phyloP scores from a whole-genome alignment of 768 basidiomycete genomes.

The Cyclocybe cylindracea region DNA sequence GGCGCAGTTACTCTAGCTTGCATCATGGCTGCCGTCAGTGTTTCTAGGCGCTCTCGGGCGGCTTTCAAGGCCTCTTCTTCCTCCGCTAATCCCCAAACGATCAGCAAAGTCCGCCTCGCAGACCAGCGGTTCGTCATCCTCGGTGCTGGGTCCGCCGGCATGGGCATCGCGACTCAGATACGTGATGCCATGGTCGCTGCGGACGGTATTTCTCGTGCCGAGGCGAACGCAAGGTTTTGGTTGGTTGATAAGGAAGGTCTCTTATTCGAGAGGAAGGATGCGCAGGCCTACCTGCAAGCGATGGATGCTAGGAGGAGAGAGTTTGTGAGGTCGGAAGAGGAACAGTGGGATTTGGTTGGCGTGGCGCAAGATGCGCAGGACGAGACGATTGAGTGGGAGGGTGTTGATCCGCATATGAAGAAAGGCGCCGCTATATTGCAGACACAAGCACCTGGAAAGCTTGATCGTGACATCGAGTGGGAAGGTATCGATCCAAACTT shows the following conservation, averaged over 20 bases:
- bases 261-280: conserved; percentile 25
- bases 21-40: conserved; percentile 66
- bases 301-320: conserved; percentile 44
- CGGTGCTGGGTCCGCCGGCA: conserved; percentile 81
- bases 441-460: too few species aligned
- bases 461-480: too few species aligned
- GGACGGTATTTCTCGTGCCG: conserved; percentile 49
- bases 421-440: too few species aligned
- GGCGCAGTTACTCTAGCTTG: conserved; percentile 75
- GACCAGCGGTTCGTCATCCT: conserved; percentile 81
- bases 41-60: conserved; percentile 44
- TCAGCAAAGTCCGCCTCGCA: conserved; percentile 44
- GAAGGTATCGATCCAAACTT: too few species aligned
- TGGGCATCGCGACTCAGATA: conserved; percentile 77
- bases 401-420: too few species aligned
- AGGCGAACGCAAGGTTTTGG: conserved; percentile 70
- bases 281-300: conserved; percentile 18
- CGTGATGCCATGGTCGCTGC: conserved; percentile 71
- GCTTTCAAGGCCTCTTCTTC: conserved; percentile 2
- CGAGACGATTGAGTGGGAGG: too few species aligned
- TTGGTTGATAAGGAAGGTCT: conserved; percentile 60
- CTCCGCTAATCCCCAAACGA: neutral
- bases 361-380: conserved; percentile 29
- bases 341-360: conserved; percentile 15
- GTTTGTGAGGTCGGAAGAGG: conserved; percentile 58